Evolutionary conservation across 1,284 basidiomycete species (phyloP).

Genomic region (Cystobasidium sp.): DNA sequence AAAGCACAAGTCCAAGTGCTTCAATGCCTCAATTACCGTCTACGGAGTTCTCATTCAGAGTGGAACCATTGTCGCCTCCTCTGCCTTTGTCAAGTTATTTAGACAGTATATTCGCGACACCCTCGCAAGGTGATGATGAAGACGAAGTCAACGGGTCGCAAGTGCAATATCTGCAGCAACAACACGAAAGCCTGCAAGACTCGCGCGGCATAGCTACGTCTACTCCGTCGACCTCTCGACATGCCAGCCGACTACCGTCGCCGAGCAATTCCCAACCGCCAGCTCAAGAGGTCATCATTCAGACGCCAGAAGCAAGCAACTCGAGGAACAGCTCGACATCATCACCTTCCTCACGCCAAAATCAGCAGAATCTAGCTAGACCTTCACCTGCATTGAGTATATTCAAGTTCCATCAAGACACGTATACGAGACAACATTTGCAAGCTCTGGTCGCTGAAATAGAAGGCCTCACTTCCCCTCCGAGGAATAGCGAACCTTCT

Average conservation of each 20-base stretch:
- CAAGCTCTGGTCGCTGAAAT: slow-evolving; percentile 81
- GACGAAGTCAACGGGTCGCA: too few relatives aligned
- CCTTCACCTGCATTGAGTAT: slow-evolving; percentile 35
- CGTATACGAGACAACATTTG: slow-evolving; percentile 87
- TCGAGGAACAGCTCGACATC: not conserved
- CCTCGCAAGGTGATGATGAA: not conserved
- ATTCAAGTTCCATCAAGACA: slow-evolving; percentile 77
- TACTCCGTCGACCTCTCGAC: slow-evolving; percentile 10
- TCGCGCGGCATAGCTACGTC: slow-evolving; percentile 13
- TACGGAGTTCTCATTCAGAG: slow-evolving; percentile 37
- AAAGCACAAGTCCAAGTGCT: not conserved
- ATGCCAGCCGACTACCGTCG: not conserved
- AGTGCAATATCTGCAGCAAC: not conserved
- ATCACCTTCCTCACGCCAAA: not conserved
- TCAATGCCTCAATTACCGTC: slow-evolving; percentile 7
- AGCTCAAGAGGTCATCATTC: too few relatives aligned
- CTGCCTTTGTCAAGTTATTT: slow-evolving; percentile 14
- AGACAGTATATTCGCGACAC: not conserved
- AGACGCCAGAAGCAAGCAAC: too few relatives aligned
- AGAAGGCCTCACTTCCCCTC: slow-evolving; percentile 47
- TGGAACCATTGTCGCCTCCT: slow-evolving; percentile 7
- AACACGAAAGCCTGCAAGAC: not conserved
- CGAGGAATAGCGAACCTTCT: slow-evolving; percentile 1
- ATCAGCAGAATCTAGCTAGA: not conserved
- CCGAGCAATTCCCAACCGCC: too few relatives aligned